Conservation (phyloP, 768 basidiomycete species). For the Kwoniella europaea region DNA sequence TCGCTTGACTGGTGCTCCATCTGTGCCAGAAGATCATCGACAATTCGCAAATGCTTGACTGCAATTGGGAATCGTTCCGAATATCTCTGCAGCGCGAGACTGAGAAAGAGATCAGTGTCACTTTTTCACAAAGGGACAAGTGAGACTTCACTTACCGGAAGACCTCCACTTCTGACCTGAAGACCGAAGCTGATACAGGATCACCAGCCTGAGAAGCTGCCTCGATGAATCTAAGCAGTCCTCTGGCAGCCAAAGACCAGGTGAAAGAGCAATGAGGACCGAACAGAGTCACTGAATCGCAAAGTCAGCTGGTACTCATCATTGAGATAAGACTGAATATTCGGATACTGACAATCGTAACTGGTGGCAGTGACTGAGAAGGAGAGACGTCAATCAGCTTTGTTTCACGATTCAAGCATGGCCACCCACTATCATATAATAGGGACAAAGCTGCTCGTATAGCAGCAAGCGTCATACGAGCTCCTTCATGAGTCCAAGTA, state of each 20-base stretch:
- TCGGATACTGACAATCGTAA: conserved; percentile 40
- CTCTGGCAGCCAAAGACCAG: conserved; percentile 35
- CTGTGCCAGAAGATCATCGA: conserved; percentile 28
- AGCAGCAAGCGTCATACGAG: conserved; percentile 37
- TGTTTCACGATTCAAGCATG: no score
- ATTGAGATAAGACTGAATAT: not conserved
- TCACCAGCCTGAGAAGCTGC: conserved; percentile 41
- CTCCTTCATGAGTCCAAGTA: conserved; percentile 45
- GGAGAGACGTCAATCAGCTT: no score
- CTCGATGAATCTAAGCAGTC: conserved; percentile 38
- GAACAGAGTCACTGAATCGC: conserved; percentile 41
- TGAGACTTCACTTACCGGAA: conserved; percentile 37
- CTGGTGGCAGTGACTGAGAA: conserved; percentile 44
- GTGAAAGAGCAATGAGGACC: conserved; percentile 26
- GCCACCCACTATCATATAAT: conserved; percentile 50
- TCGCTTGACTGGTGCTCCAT: not conserved
- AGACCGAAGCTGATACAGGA: conserved; percentile 38
- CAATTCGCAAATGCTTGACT: conserved; percentile 30
- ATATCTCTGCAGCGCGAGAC: conserved; percentile 36
- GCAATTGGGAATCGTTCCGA: conserved; percentile 44
- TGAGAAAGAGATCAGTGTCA: conserved; percentile 7
- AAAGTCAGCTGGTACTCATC: not conserved
- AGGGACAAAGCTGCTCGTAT: conserved; percentile 46
- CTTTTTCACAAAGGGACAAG: not conserved
- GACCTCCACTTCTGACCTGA: conserved; percentile 45